These are phyloP conservation scores for Fragaria nilgerrensis DNA, from an alignment of 306 rosid species.

Conservation along the genomic window DNA sequence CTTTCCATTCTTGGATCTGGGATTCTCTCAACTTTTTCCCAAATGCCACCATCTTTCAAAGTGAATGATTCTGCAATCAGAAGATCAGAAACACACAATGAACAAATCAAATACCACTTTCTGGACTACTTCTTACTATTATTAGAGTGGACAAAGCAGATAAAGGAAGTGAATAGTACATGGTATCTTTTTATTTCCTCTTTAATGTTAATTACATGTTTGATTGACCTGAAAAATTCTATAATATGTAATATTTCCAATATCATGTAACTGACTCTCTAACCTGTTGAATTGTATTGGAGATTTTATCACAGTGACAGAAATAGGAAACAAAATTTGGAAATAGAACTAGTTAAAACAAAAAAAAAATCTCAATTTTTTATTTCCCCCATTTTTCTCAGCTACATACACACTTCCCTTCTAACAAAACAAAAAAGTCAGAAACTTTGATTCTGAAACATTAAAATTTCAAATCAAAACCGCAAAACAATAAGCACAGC, in stretches of 20 bases:
- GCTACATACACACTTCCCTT: background rate
- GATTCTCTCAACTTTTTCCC: constrained; percentile 88
- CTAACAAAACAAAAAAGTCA: background rate
- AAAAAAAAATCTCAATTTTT: background rate
- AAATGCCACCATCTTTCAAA: constrained; percentile 66
- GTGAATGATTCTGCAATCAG: background rate
- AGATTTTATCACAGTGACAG: background rate
- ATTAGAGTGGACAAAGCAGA: background rate
- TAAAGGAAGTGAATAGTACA: background rate
- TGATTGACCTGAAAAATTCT: background rate
- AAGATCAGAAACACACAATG: constrained; percentile 7
- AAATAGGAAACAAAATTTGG: background rate
- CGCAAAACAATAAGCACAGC: background rate
- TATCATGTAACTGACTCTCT: background rate
- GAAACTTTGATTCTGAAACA: background rate
- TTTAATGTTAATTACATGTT: background rate
- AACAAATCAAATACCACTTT: background rate
- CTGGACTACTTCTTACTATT: background rate
- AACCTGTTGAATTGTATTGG: background rate
- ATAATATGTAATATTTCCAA: background rate
- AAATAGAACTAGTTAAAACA: background rate
- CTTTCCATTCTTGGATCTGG: constrained; percentile 82
- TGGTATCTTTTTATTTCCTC: background rate
- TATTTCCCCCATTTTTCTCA: constrained; percentile 1
- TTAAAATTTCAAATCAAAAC: background rate